Evolutionary conservation across 169 alveolate species (phyloP).

Genomic region (Plasmodium fragile): DNA sequence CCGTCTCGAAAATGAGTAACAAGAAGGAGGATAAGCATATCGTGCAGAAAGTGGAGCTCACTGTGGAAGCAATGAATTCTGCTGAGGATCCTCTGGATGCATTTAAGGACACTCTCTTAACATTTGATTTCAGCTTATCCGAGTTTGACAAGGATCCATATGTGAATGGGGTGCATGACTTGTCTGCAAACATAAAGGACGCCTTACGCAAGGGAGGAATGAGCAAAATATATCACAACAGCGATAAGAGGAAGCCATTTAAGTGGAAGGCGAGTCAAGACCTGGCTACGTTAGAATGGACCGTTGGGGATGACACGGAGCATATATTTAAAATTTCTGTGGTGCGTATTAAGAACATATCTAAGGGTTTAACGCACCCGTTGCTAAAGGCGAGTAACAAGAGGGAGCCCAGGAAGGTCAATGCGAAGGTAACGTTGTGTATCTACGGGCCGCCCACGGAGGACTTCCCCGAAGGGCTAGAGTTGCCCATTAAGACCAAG

Average conservation of each 20-base stretch:
- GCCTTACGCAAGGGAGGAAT: slow-evolving; percentile 91
- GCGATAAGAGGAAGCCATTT: slow-evolving; percentile 79
- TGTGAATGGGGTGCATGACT: slow-evolving; percentile 94
- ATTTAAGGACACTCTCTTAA: slow-evolving; percentile 61
- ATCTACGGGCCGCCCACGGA: slow-evolving; percentile 92
- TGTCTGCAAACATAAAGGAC: slow-evolving; percentile 89
- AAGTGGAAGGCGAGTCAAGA: slow-evolving; percentile 91
- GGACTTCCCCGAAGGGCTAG: slow-evolving; percentile 93
- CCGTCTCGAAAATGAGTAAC: slow-evolving; percentile 75
- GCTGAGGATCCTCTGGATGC: slow-evolving; percentile 76
- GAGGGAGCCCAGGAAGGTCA: slow-evolving; percentile 90
- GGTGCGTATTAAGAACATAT: slow-evolving; percentile 90
- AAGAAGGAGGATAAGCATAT: slow-evolving; percentile 80
- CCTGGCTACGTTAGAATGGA: slow-evolving; percentile 91
- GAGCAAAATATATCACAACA: slow-evolving; percentile 81
- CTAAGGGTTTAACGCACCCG: slow-evolving; percentile 91
- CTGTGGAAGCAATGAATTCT: slow-evolving; percentile 78
- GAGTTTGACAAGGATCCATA: slow-evolving; percentile 94
- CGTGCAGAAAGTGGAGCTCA: slow-evolving; percentile 58
- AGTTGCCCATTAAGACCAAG: slow-evolving; percentile 90
- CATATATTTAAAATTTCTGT: slow-evolving; percentile 88
- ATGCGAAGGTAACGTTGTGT: slow-evolving; percentile 86
- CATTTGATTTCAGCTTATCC: slow-evolving; percentile 87
- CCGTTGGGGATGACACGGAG: slow-evolving; percentile 87
- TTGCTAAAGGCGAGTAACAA: slow-evolving; percentile 88